Conservation (phyloP, 2,329 filamentous ascomycete species). For the Nigrospora sphaerica region DNA sequence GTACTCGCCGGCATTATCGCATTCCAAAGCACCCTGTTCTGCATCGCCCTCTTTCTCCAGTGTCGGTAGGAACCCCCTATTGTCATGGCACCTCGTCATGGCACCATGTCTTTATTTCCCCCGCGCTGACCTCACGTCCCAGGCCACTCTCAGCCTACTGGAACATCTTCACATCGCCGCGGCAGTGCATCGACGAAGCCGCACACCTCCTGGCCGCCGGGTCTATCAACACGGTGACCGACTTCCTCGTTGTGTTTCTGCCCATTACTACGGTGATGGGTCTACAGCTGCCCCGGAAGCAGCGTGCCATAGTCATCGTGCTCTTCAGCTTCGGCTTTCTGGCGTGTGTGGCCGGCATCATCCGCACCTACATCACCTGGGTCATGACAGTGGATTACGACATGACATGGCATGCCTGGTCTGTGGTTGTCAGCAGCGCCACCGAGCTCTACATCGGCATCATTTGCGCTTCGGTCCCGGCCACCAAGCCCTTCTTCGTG, state of each 20-base stretch:
- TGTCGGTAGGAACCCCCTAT: constrained; percentile 16
- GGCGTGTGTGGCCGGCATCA: constrained; percentile 26
- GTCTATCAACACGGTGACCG: constrained; percentile 49
- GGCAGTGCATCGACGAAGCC: constrained; percentile 38
- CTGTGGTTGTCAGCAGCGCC: constrained; percentile 22
- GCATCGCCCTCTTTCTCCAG: constrained; percentile 24
- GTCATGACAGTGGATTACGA: constrained; percentile 13
- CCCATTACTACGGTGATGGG: constrained; percentile 37
- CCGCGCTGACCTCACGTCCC: not conserved
- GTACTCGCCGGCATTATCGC: constrained; percentile 15
- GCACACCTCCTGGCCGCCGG: constrained; percentile 44
- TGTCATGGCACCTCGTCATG: constrained; percentile 5
- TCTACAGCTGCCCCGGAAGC: constrained; percentile 35
- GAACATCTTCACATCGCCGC: constrained; percentile 22
- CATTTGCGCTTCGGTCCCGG: constrained; percentile 4
- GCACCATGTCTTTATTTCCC: constrained; percentile 15
- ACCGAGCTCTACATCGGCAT: constrained; percentile 32
- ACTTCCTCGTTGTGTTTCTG: constrained; percentile 42
- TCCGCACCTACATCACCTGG: constrained; percentile 26
- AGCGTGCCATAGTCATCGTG: constrained; percentile 32
- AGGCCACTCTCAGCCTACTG: constrained; percentile 28
- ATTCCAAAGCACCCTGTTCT: constrained; percentile 18
- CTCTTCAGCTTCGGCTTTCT: constrained; percentile 40
- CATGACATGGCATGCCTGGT: constrained; percentile 23
- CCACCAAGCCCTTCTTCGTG: constrained; percentile 3